Evolutionary conservation across 2,329 filamentous ascomycete genomes (phyloP), one percentile per base, ranked within the genome.

Genomic region (Botrytis aclada): DNA sequence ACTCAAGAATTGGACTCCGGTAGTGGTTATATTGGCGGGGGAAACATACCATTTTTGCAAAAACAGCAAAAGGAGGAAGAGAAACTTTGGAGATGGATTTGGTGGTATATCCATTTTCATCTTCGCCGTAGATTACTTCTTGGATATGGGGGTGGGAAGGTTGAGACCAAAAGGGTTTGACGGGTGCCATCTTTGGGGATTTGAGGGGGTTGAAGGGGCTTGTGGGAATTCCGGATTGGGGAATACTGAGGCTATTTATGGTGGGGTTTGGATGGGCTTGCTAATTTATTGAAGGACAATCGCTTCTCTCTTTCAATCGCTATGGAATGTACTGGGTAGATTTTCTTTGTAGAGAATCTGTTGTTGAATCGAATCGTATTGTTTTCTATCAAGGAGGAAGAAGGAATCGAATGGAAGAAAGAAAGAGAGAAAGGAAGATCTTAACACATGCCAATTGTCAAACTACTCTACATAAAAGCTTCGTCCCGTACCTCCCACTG

Each of bases 11-110:
- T 62, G 16, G 8, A 12, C 22, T 22, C 25, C 1, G 32, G 10
- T 6, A 37, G 6, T 37, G 16, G 34, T 16, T n/a, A 9, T 37
- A 16, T 61, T 25, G 29, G 39, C 18, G 63, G 39, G 12, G 12
- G 8, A 8, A 18, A 47, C 37, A 12, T 51, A 72, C 83, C 80
- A 94, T 82, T 80, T 90, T 90, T 70, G 91, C 90, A 74, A 88
- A 92, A 65, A 92, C 82, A 51, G 86, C 88, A 81, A 91, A 91
- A 3, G 89, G 87, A 2, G 89, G 84, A 62, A 91, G 82, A 29
- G 83, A 77, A 72, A 88, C 82, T 75, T 82, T 85, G 58, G 89
- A 89, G 75, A 88, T 79, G 79, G 88, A 89, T 81, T 89, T 89
- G 75, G 88, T 88, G 75, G 86, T 86, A 82, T 88, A 91, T 25